Evolutionary conservation across 768 basidiomycete genomes (phyloP), one percentile per base, ranked within the genome.

Genomic region (Candolleomyces aberdarensis): DNA sequence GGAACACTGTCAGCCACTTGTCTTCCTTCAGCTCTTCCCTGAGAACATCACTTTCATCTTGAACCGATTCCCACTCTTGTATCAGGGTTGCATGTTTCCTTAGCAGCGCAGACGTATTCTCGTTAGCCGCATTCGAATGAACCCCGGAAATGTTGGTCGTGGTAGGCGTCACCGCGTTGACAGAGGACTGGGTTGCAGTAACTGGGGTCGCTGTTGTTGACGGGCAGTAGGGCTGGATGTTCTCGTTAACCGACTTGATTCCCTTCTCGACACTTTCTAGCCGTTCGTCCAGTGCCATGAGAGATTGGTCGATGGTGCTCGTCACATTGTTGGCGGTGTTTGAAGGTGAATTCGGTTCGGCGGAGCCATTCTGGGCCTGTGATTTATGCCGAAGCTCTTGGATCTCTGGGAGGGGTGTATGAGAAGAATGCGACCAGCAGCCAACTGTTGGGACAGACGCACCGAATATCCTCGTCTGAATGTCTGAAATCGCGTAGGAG

Each of bases 1-100:
- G 84, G 75, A 98, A 98, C 20, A 98, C 92, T 11, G 90, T 91
- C 67, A 98, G 81, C 93, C 94, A 97, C 67, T 96, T 96, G 75
- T 98, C 96, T 74, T 98, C 96, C 75, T 92, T 95, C 64, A 98
- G 79, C 74, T 99, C 97, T 68, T 96, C 94, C 63, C 89, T 81
- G 60, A 98, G 75, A 29, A 88, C 85, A 48, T 91, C 87, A 58
- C 88, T 90, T 67, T 94, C 91, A 58, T 85, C 84, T 70, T 89
- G 87, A 10, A 94, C 83, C 10, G 84, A 75, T 62, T 91, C 86
- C 95, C 94, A 98, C 44, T 96, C 94, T 10, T 78, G 72, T 32
- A 85, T 66, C 56, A 96, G 76, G 11, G 88, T 80, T 14, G 85
- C 82, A 69, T 94, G 88, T 69, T 96, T 95, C 60, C 87, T 82